Percentiles rank a stretch among this genome's conserved stretches.
phyloP scores from a whole-genome alignment of 352 stramenopile genomes.

The Pythium pyrilobum region DNA sequence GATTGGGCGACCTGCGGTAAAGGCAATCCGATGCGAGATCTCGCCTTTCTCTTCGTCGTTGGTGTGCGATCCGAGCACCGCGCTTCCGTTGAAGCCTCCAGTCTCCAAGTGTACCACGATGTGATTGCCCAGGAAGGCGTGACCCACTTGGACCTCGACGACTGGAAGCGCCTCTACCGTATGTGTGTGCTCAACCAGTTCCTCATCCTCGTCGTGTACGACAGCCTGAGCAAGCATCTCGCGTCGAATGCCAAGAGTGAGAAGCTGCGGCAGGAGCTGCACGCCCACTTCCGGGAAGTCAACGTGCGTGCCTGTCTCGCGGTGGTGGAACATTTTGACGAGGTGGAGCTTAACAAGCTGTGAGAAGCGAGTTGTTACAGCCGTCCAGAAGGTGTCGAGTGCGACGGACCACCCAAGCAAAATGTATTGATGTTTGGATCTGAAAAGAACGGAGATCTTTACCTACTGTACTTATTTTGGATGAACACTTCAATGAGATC shows the following conservation, averaged over 20 bases:
- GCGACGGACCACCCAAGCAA: too few relatives aligned
- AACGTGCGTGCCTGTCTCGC: constrained; percentile 60
- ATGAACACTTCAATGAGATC: too few relatives aligned
- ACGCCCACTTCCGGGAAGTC: constrained; percentile 65
- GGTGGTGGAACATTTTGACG: constrained; percentile 50
- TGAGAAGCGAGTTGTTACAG: background rate
- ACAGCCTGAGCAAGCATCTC: constrained; percentile 73
- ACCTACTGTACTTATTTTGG: too few relatives aligned
- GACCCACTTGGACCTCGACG: constrained; percentile 23
- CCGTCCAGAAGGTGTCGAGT: background rate
- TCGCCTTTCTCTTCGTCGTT: constrained; percentile 83
- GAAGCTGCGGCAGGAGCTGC: constrained; percentile 50
- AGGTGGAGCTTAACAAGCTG: constrained; percentile 16
- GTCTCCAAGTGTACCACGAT: constrained; percentile 39
- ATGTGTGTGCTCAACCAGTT: constrained; percentile 78
- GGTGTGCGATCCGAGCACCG: constrained; percentile 52
- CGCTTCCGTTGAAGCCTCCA: constrained; percentile 26
- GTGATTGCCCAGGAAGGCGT: constrained; percentile 21
- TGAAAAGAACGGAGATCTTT: too few relatives aligned
- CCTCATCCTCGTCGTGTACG: constrained; percentile 74
- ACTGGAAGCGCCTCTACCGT: constrained; percentile 51
- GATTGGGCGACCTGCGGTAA: constrained; percentile 78
- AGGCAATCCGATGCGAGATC: constrained; percentile 69
- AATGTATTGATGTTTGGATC: too few relatives aligned
- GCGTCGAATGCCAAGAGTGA: constrained; percentile 64